Evolutionary conservation across 1,284 basidiomycete genomes (phyloP), one percentile per base, ranked within the genome.

Genomic region (Malassezia psittaci): DNA sequence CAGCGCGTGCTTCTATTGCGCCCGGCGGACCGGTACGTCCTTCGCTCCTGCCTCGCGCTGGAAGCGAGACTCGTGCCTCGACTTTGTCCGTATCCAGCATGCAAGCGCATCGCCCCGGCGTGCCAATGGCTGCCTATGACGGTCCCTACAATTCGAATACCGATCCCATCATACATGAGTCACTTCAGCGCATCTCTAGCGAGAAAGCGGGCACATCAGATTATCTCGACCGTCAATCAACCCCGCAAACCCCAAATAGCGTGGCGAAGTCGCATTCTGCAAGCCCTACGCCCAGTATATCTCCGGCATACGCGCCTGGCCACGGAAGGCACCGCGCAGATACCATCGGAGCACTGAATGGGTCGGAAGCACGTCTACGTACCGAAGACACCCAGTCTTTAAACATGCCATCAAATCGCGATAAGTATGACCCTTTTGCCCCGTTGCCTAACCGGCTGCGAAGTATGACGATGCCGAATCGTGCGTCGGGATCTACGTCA

Each of bases 341-440:
- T 19, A 72, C 70, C 18, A 61, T 72, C 18, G 69, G 63, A n/a
- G 68, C 67, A 5, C 57, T 69, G 16, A 59, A 63, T 6, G 70
- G 69, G 3, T 63, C 69, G 2, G 69, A 64, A 16, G 67, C 62
- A 5, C 60, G 70, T 10, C 59, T 60, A 6, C 48, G 69, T 42
- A 60, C 65, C 2, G 67, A 72, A 48, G 69, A 71, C 36, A 56
- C 69, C 10, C 49, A 64, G 21, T 55, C 67, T 5, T 33, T 48
- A 8, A 32, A 21, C n/a, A 15, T 51, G n/a, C 32, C 19, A 16
- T 35, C n/a, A 1, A 38, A 38, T 29, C 37, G 29, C 37, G 5
- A 15, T 34, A 13, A 6, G n/a, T 15, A 21, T 16, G 24, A 45
- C 24, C 15, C 16, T 15, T 13, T 18, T 8, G 24, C 9, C 6